Evolutionary conservation across 768 basidiomycete genomes (phyloP).

Genomic region (Hydnum rufescens): DNA sequence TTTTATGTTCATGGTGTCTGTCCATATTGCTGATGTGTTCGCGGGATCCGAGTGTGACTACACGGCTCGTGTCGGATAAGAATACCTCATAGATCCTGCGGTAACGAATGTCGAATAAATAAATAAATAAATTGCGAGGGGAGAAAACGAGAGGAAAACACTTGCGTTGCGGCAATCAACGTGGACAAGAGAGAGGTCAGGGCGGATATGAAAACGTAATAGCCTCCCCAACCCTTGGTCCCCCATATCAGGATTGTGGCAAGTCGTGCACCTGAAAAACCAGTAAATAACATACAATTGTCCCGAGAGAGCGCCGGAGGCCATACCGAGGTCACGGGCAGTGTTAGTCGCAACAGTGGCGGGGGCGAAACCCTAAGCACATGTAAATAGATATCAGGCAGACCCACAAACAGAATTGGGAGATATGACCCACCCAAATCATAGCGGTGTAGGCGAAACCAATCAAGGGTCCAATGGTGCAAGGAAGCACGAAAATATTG

Average conservation of each 20-base stretch:
- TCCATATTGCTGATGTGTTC: too few species aligned
- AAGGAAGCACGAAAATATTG: neutral
- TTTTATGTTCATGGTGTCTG: too few species aligned
- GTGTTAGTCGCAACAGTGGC: constrained; percentile 2
- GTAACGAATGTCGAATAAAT: too few species aligned
- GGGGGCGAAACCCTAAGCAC: constrained; percentile 3
- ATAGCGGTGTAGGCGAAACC: constrained; percentile 1
- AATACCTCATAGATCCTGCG: constrained; percentile 3
- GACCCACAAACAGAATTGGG: too few species aligned
- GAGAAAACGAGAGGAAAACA: too few species aligned
- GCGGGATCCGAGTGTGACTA: too few species aligned
- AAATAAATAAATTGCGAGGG: too few species aligned
- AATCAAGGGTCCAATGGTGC: neutral
- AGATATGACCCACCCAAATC: too few species aligned
- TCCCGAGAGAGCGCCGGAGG: too few species aligned
- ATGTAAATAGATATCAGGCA: too few species aligned
- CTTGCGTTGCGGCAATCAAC: constrained; percentile 4
- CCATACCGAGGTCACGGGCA: constrained; percentile 4
- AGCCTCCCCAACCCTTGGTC: neutral
- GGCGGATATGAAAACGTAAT: neutral
- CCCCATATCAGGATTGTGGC: constrained; percentile 3
- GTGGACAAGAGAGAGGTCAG: constrained; percentile 1
- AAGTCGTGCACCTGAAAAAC: constrained; percentile 3
- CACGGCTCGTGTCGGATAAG: constrained; percentile 2
- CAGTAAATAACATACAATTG: too few species aligned